A percentile compares a stretch with the other conserved stretches of the same genome.
Evolutionary conservation across 805 yeast genomes (phyloP).

Genomic region (Saccharomyces kudriavzevii): DNA sequence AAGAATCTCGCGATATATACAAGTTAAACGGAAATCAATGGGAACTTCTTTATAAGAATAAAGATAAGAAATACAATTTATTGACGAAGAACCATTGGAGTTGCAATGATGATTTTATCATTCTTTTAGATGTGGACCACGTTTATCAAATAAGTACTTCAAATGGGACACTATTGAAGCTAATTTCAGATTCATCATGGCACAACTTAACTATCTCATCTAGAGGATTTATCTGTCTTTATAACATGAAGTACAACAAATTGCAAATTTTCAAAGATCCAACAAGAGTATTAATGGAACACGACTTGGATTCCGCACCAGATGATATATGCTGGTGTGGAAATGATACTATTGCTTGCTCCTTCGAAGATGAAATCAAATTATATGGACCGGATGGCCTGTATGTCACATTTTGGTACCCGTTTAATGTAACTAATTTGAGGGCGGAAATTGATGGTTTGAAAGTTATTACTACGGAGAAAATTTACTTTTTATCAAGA

Average conservation of each 20-base stretch:
- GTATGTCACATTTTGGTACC: slow-evolving; percentile 43
- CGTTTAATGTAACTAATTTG: slow-evolving; percentile 35
- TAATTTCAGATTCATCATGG: slow-evolving; percentile 19
- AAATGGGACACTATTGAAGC: slow-evolving; percentile 3
- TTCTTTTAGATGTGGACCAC: slow-evolving; percentile 20
- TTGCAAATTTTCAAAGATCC: slow-evolving; percentile 41
- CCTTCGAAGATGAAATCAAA: slow-evolving; percentile 53
- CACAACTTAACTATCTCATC: slow-evolving; percentile 22
- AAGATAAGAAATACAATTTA: slow-evolving; percentile 10
- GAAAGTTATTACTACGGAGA: slow-evolving; percentile 49
- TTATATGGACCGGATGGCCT: slow-evolving; percentile 60
- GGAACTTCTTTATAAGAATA: not conserved
- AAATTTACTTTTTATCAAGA: slow-evolving; percentile 53
- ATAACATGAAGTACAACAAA: slow-evolving; percentile 32
- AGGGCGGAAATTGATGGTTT: slow-evolving; percentile 62
- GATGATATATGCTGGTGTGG: slow-evolving; percentile 72
- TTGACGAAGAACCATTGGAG: slow-evolving; percentile 28
- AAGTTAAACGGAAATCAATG: slow-evolving; percentile 3
- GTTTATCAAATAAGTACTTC: slow-evolving; percentile 11
- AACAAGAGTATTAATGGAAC: slow-evolving; percentile 20
- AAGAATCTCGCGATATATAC: slow-evolving; percentile 20
- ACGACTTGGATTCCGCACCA: slow-evolving; percentile 30
- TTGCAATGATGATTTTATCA: slow-evolving; percentile 11
- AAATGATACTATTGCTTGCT: slow-evolving; percentile 63
- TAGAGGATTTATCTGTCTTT: slow-evolving; percentile 41